Evolutionary conservation across 1,139 yeast genomes (phyloP).

Genomic region (Geotrichum armillariae): DNA sequence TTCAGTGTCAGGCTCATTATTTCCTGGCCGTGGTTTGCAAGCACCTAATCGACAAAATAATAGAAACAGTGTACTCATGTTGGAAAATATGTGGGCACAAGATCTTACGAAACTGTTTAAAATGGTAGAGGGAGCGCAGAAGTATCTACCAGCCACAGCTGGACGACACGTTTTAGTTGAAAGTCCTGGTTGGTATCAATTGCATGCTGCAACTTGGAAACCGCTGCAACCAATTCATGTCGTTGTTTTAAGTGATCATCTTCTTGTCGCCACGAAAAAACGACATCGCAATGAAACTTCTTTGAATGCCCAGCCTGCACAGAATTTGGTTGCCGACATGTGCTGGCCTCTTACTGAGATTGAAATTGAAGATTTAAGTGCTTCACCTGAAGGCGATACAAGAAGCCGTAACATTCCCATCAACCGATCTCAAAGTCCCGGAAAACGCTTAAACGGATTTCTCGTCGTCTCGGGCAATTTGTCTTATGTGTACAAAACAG

Average conservation of each 20-base stretch:
- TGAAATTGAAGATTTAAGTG: constrained; percentile 46
- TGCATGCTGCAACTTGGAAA: constrained; percentile 85
- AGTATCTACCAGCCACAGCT: constrained; percentile 69
- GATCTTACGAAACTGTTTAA: constrained; percentile 72
- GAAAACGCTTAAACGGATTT: constrained; percentile 45
- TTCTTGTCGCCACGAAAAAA: constrained; percentile 70
- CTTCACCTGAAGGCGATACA: constrained; percentile 14
- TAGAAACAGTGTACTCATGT: constrained; percentile 66
- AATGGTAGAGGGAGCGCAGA: constrained; percentile 90
- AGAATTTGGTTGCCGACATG: constrained; percentile 64
- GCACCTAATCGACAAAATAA: constrained; percentile 42
- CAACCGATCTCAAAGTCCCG: constrained; percentile 29
- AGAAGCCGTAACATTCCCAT: constrained; percentile 15
- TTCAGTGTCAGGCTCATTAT: not conserved
- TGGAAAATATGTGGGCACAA: constrained; percentile 79
- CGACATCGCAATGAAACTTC: constrained; percentile 37
- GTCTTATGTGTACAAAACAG: constrained; percentile 65
- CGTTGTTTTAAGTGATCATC: constrained; percentile 73
- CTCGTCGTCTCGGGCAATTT: constrained; percentile 45
- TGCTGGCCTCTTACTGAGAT: constrained; percentile 77
- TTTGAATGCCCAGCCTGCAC: constrained; percentile 28
- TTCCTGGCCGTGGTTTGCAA: constrained; percentile 15
- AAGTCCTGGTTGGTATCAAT: constrained; percentile 83
- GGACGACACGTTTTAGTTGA: constrained; percentile 83
- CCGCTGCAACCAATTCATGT: constrained; percentile 75